Conservation (phyloP, 2,329 filamentous ascomycete species). For the Shiraia bambusicola region DNA sequence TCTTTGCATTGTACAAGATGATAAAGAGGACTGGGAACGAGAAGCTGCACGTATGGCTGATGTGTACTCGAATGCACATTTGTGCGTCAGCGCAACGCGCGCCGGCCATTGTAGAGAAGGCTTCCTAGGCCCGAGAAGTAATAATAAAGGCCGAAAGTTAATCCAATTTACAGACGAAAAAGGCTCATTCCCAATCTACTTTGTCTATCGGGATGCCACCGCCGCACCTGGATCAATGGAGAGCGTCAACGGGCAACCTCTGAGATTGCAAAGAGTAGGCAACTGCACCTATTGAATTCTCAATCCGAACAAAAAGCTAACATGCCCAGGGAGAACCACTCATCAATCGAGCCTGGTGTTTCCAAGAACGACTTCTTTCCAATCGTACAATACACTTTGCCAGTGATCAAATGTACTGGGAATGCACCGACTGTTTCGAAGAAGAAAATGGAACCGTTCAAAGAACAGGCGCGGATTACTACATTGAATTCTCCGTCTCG, state of each 20-base stretch:
- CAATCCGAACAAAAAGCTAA: neutral
- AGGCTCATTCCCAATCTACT: constrained; percentile 3
- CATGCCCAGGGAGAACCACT: constrained; percentile 4
- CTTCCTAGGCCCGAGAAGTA: constrained; percentile 4
- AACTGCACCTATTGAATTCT: too few species aligned
- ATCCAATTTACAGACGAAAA: neutral
- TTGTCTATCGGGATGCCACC: constrained; percentile 2
- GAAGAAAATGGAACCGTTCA: neutral
- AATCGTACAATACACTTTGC: constrained; percentile 4
- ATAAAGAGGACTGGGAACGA: constrained; percentile 8
- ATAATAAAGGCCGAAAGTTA: constrained; percentile 1
- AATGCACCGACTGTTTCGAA: constrained; percentile 1
- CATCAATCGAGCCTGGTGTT: constrained; percentile 3
- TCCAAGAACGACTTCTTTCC: constrained; percentile 8
- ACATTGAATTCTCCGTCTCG: neutral
- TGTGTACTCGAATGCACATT: constrained; percentile 4
- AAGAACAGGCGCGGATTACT: neutral
- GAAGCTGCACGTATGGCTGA: constrained; percentile 9
- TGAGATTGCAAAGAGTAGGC: constrained; percentile 1
- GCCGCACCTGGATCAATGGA: constrained; percentile 3
- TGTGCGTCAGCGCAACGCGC: constrained; percentile 3
- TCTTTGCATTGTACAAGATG: constrained; percentile 8
- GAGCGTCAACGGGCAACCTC: neutral
- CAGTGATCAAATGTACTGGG: constrained; percentile 12
- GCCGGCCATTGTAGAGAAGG: constrained; percentile 4